Evolutionary conservation across 2,329 filamentous ascomycete genomes (phyloP).

Genomic region (Plectosphaerella cucumerina): DNA sequence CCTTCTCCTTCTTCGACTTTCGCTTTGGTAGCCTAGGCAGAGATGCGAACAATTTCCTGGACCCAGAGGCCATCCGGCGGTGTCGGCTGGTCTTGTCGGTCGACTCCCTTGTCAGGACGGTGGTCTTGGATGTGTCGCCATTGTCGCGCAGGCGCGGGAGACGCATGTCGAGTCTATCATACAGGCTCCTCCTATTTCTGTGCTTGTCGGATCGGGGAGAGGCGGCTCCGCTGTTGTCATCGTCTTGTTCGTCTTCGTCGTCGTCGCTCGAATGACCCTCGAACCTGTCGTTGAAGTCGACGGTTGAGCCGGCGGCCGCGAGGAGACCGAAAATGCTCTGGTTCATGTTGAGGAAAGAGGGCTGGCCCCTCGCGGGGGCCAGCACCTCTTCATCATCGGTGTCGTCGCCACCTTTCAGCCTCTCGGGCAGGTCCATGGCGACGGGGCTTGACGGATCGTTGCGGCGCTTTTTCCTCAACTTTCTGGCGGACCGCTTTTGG

Average conservation of each 20-base stretch:
- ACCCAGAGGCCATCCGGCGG: slow-evolving; percentile 47
- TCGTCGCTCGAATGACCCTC: slow-evolving; percentile 78
- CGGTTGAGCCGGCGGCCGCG: slow-evolving; percentile 77
- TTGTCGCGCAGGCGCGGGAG: slow-evolving; percentile 38
- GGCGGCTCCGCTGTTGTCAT: slow-evolving; percentile 5
- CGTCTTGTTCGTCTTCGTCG: slow-evolving; percentile 56
- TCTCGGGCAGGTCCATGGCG: slow-evolving; percentile 49
- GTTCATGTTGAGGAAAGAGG: slow-evolving; percentile 72
- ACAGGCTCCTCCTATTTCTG: slow-evolving; percentile 5
- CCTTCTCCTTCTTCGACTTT: slow-evolving; percentile 33
- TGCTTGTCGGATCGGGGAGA: background rate
- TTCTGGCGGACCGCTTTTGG: slow-evolving; percentile 35
- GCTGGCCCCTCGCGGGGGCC: slow-evolving; percentile 35
- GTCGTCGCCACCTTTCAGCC: slow-evolving; percentile 45
- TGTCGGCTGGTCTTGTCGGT: slow-evolving; percentile 35
- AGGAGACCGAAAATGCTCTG: slow-evolving; percentile 94
- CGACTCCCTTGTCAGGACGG: slow-evolving; percentile 22
- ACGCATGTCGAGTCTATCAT: slow-evolving; percentile 24
- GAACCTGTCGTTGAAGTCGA: slow-evolving; percentile 78
- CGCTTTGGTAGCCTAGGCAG: slow-evolving; percentile 42
- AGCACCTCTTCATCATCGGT: slow-evolving; percentile 46
- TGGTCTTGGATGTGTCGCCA: slow-evolving; percentile 21
- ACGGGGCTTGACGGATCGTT: slow-evolving; percentile 28
- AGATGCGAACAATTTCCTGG: slow-evolving; percentile 62
- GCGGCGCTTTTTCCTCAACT: slow-evolving; percentile 45